Percentiles rank a stretch among this genome's conserved stretches.
Evolutionary conservation across 805 yeast species (phyloP).

Genomic region (Candida coquimbonensis): DNA sequence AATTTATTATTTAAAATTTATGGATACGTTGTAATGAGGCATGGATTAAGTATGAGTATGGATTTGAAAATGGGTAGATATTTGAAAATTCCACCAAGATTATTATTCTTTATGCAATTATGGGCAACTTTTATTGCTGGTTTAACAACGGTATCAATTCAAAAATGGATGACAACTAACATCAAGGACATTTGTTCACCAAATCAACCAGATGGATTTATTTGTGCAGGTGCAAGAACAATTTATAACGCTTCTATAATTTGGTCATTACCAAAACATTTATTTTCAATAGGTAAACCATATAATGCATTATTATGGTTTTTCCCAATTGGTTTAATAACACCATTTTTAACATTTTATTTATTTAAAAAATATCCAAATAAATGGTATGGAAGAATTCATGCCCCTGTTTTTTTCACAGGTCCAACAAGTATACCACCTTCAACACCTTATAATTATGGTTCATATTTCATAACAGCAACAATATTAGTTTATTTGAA

Average conservation of each 20-base stretch:
- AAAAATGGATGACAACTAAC: slow-evolving; percentile 35
- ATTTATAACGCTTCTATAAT: slow-evolving; percentile 46
- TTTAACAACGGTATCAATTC: slow-evolving; percentile 31
- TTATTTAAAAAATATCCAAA: slow-evolving; percentile 25
- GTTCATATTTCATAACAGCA: slow-evolving; percentile 43
- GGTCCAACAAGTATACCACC: slow-evolving; percentile 65
- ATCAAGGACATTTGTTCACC: slow-evolving; percentile 32
- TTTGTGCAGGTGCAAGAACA: slow-evolving; percentile 34
- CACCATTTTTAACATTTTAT: slow-evolving; percentile 29
- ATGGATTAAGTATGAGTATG: slow-evolving; percentile 43
- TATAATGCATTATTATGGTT: slow-evolving; percentile 51
- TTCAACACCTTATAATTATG: slow-evolving; percentile 63
- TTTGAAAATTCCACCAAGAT: slow-evolving; percentile 49
- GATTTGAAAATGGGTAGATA: slow-evolving; percentile 54
- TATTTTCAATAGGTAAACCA: slow-evolving; percentile 40
- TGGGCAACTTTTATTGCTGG: slow-evolving; percentile 34
- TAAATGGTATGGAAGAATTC: slow-evolving; percentile 32
- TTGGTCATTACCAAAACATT: slow-evolving; percentile 46
- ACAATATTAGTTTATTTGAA: slow-evolving; percentile 38
- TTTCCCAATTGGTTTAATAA: slow-evolving; percentile 43
- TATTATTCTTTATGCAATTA: slow-evolving; percentile 41
- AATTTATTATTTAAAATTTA: slow-evolving; percentile 46
- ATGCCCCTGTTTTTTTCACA: slow-evolving; percentile 58
- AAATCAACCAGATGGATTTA: slow-evolving; percentile 36
- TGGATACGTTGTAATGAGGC: slow-evolving; percentile 48